phyloP scores from a whole-genome alignment of 768 basidiomycete species.

The Lanmaoa rubissima region DNA sequence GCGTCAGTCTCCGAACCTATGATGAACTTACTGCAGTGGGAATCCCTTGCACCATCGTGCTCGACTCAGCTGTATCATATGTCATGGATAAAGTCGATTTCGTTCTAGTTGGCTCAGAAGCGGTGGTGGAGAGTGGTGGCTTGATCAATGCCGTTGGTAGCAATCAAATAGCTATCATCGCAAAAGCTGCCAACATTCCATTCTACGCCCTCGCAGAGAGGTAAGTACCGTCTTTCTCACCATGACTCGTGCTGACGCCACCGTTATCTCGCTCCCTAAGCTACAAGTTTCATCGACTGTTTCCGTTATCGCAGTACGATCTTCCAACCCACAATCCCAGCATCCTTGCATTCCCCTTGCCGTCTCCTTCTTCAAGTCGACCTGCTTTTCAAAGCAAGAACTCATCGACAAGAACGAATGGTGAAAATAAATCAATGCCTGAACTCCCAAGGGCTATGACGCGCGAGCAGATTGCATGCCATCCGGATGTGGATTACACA shows the following conservation, averaged over 20 bases:
- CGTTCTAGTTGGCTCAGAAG: constrained; percentile 95
- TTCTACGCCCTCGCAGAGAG: constrained; percentile 96
- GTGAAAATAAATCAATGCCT: constrained; percentile 1
- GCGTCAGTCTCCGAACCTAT: constrained; percentile 81
- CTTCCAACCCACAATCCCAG: constrained; percentile 77
- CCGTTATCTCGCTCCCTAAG: constrained; percentile 41
- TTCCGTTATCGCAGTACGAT: constrained; percentile 90
- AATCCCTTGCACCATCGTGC: constrained; percentile 90
- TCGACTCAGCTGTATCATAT: constrained; percentile 96
- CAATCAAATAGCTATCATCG: constrained; percentile 95
- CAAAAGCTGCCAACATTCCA: constrained; percentile 90
- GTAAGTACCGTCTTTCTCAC: constrained; percentile 38
- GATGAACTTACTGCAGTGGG: constrained; percentile 84
- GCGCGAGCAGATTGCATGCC: constrained; percentile 74
- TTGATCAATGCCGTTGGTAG: constrained; percentile 91
- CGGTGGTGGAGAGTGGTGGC: constrained; percentile 95
- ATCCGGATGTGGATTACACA: constrained; percentile 93
- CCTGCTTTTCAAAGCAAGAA: constrained; percentile 1
- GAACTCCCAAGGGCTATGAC: constrained; percentile 50
- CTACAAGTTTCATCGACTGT: constrained; percentile 97
- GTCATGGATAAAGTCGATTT: constrained; percentile 96
- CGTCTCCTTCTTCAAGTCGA: constrained; percentile 16
- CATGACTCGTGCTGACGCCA: constrained; percentile 21
- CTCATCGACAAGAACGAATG: constrained; percentile 1
- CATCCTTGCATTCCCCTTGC: constrained; percentile 67